A percentile compares a stretch with the other conserved stretches of the same genome.
These are phyloP conservation scores for Neurospora sp. DNA, from an alignment of 2,329 filamentous ascomycete genomes.

Conservation along the genomic window DNA sequence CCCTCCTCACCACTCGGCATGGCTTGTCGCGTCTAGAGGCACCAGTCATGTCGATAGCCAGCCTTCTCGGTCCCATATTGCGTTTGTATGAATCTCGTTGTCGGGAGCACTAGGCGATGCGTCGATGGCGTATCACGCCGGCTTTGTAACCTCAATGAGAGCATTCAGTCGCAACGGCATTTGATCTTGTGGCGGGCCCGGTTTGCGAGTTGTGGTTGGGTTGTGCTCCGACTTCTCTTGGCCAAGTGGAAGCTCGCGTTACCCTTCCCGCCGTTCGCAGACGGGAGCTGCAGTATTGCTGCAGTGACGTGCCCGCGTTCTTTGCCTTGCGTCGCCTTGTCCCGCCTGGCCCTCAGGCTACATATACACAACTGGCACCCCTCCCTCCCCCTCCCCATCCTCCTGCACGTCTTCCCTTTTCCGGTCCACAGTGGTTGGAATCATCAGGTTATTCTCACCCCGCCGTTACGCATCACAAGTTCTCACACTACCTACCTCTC, in stretches of 20 bases:
- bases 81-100: constrained; percentile 5
- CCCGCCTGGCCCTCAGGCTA: constrained; percentile 19
- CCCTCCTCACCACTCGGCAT: neutral
- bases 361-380: constrained; percentile 16
- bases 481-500: constrained; percentile 25
- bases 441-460: constrained; percentile 27
- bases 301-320: constrained; percentile 9
- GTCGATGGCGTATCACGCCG: constrained; percentile 27
- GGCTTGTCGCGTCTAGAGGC: neutral
- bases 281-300: constrained; percentile 11
- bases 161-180: constrained; percentile 6
- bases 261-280: constrained; percentile 13
- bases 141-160: constrained; percentile 19
- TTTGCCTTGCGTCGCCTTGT: constrained; percentile 21
- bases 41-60: neutral
- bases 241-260: constrained; percentile 4
- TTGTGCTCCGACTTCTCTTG: constrained; percentile 11
- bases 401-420: constrained; percentile 35
- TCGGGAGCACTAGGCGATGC: constrained; percentile 19
- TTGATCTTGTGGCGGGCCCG: neutral
- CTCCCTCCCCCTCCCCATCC: constrained; percentile 27
- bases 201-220: neutral
- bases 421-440: constrained; percentile 27
- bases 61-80: constrained; percentile 1
- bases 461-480: constrained; percentile 23